A percentile compares a stretch with the other conserved stretches of the same genome.
These are phyloP conservation scores for Leucosporidium yakuticum DNA, from an alignment of 768 basidiomycete species.

Conservation along the genomic window DNA sequence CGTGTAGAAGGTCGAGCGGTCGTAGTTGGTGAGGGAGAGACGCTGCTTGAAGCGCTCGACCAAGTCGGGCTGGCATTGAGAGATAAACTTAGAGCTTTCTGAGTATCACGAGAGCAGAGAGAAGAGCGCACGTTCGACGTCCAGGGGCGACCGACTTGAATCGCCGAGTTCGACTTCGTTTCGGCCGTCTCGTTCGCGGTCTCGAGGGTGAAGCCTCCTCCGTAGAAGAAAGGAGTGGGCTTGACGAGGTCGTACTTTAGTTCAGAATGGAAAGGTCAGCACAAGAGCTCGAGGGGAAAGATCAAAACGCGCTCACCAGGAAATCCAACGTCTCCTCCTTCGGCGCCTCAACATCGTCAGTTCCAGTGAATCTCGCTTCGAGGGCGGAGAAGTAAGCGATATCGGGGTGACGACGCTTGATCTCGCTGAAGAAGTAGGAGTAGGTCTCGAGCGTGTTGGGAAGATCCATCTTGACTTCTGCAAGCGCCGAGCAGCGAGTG, in stretches of 20 bases:
- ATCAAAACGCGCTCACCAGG: too few species aligned
- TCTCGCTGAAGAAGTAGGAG: slow-evolving; percentile 51
- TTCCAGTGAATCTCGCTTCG: slow-evolving; percentile 42
- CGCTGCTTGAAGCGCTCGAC: neutral
- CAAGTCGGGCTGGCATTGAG: neutral
- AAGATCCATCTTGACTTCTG: slow-evolving; percentile 12
- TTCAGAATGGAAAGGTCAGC: neutral
- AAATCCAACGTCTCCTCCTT: neutral
- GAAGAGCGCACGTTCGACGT: neutral
- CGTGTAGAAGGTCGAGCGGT: neutral
- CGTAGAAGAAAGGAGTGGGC: too few species aligned
- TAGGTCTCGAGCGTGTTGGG: slow-evolving; percentile 18
- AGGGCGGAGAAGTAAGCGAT: slow-evolving; percentile 52
- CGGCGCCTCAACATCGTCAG: neutral
- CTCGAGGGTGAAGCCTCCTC: too few species aligned
- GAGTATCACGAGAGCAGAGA: neutral
- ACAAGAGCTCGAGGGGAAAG: neutral
- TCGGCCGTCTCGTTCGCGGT: too few species aligned
- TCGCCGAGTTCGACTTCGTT: neutral
- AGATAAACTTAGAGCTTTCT: slow-evolving; percentile 7
- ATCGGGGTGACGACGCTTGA: slow-evolving; percentile 48
- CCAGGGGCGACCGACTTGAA: neutral
- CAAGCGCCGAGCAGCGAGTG: too few species aligned
- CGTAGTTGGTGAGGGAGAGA: neutral
- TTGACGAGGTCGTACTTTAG: neutral